These are phyloP conservation scores for Dryas drummondii DNA, from an alignment of 306 rosid genomes.

Conservation along the genomic window DNA sequence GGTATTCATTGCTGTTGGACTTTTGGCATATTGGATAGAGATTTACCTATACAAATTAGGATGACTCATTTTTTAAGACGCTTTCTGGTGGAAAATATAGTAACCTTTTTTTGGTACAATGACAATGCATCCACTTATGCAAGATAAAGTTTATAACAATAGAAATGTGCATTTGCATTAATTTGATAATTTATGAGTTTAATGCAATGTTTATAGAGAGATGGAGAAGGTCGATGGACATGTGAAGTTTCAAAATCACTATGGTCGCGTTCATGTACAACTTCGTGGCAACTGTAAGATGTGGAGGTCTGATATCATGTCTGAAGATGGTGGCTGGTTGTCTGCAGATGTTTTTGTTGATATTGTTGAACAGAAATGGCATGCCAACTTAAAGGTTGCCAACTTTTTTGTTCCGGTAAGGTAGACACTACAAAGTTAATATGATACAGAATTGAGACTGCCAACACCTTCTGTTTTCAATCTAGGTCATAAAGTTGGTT, in stretches of 20 bases:
- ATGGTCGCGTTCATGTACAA: conserved; percentile 63
- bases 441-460: conserved; percentile 16
- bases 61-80: not conserved
- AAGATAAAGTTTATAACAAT: conserved; percentile 1
- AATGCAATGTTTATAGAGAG: conserved; percentile 50
- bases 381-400: conserved; percentile 69
- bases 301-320: conserved; percentile 69
- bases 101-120: not conserved
- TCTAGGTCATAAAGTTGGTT: conserved; percentile 22
- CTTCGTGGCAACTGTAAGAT: conserved; percentile 81
- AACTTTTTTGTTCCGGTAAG: conserved; percentile 88
- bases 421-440: conserved; percentile 23
- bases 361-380: conserved; percentile 80
- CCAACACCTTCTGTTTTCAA: not conserved
- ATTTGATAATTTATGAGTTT: conserved; percentile 12
- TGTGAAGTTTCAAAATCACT: conserved; percentile 74
- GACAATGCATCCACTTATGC: conserved; percentile 9
- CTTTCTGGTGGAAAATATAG: not conserved
- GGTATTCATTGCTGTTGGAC: not conserved
- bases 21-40: not conserved
- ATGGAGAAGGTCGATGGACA: conserved; percentile 82
- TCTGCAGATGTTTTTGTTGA: conserved; percentile 83
- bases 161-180: not conserved
- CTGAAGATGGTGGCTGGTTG: conserved; percentile 93
- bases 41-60: not conserved